Conservation (phyloP, 2,329 filamentous ascomycete genomes). For the Nemania serpens region DNA sequence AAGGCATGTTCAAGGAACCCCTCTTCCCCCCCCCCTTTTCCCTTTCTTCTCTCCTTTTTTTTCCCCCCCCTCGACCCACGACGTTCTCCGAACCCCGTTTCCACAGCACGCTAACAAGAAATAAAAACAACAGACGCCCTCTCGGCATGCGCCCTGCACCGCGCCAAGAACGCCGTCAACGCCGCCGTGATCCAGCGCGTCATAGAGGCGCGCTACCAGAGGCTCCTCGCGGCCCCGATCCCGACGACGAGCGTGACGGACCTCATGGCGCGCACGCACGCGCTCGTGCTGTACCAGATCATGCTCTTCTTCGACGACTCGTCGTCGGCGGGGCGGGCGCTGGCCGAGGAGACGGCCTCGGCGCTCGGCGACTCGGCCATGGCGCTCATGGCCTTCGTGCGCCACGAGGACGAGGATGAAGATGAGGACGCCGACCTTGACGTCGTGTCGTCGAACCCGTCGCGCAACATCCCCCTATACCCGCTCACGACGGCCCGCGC, state of each 20-base stretch:
- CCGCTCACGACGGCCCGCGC: slow-evolving; percentile 23
- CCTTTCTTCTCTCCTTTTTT: no score
- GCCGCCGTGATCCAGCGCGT: slow-evolving; percentile 24
- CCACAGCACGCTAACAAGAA: background rate
- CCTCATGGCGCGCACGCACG: slow-evolving; percentile 25
- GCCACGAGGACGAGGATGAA: slow-evolving; percentile 4
- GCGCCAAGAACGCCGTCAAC: slow-evolving; percentile 25
- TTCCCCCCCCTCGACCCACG: no score
- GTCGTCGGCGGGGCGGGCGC: slow-evolving; percentile 13
- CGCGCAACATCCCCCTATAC: slow-evolving; percentile 22
- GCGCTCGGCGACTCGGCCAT: slow-evolving; percentile 17
- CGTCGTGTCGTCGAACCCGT: background rate
- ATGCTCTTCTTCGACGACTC: slow-evolving; percentile 30
- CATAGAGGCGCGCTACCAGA: slow-evolving; percentile 22
- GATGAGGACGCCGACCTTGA: background rate
- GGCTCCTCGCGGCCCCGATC: slow-evolving; percentile 12
- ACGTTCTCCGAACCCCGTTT: no score
- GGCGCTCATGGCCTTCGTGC: slow-evolving; percentile 12
- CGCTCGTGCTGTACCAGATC: slow-evolving; percentile 28
- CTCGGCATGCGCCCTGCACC: slow-evolving; percentile 23
- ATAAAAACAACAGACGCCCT: slow-evolving; percentile 28
- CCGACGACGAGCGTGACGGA: slow-evolving; percentile 11
- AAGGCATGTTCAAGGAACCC: slow-evolving; percentile 19
- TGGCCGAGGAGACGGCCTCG: slow-evolving; percentile 15
- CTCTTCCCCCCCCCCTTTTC: background rate